phyloP scores from a whole-genome alignment of 257 asterid genomes.

The Capsicum pubescens region DNA sequence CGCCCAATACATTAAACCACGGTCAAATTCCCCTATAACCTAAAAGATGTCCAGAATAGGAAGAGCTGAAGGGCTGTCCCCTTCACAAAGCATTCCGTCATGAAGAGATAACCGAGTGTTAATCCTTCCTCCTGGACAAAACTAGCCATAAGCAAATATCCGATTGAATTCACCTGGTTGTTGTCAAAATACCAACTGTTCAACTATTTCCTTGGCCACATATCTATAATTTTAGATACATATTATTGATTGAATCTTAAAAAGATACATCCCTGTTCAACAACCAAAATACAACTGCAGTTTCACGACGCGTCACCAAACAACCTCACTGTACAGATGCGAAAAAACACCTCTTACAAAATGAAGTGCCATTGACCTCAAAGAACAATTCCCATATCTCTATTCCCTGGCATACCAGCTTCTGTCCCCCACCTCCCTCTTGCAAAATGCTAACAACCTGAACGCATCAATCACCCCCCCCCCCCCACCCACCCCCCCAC shows the following conservation, averaged over 20 bases:
- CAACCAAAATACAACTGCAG: slow-evolving; percentile 19
- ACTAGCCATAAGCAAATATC: background rate
- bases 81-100: background rate
- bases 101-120: background rate
- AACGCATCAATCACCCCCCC: background rate
- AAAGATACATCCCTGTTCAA: background rate
- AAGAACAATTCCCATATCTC: slow-evolving; percentile 8
- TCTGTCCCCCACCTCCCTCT: background rate
- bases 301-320: slow-evolving; percentile 17
- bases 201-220: background rate
- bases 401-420: background rate
- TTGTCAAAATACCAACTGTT: background rate
- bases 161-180: background rate
- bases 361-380: background rate
- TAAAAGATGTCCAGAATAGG: too few relatives aligned
- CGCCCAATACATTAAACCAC: too few relatives aligned
- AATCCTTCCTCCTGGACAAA: background rate
- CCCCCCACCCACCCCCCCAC: too few relatives aligned
- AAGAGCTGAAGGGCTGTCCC: too few relatives aligned
- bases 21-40: too few relatives aligned
- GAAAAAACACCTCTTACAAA: background rate
- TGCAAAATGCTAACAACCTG: background rate
- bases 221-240: background rate
- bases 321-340: background rate
- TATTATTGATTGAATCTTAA: slow-evolving; percentile 8